These are phyloP conservation scores for Phoenix dactylifera DNA, from an alignment of 176 grass and related monocot genomes.

Conservation along the genomic window DNA sequence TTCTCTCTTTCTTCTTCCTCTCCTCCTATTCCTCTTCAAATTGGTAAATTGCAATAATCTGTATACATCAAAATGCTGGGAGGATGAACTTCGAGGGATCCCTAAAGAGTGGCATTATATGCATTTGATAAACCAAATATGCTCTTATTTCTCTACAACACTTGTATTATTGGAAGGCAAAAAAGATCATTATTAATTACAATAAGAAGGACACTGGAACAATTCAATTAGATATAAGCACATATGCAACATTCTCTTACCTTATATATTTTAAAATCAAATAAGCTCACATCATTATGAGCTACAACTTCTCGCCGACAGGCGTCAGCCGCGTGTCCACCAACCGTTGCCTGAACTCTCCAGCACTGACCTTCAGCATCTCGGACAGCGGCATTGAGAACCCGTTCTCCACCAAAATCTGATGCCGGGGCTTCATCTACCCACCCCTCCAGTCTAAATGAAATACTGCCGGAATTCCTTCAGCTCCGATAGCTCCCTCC, in stretches of 20 bases:
- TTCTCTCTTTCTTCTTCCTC: no score
- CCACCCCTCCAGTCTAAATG: slow-evolving; percentile 13
- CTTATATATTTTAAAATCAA: background rate
- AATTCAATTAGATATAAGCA: no score
- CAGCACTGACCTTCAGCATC: slow-evolving; percentile 22
- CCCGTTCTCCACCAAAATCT: slow-evolving; percentile 8
- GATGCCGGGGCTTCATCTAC: slow-evolving; percentile 18
- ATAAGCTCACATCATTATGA: background rate
- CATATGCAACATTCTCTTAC: background rate
- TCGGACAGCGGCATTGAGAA: slow-evolving; percentile 7
- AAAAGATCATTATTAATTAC: no score
- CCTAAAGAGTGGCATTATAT: no score
- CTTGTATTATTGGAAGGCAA: no score
- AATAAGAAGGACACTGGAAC: no score
- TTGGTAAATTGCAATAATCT: no score
- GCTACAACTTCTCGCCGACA: background rate
- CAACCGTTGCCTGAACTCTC: slow-evolving; percentile 10
- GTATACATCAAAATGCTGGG: no score
- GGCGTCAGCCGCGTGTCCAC: slow-evolving; percentile 1
- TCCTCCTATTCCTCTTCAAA: no score
- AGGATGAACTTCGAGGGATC: no score
- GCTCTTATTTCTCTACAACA: no score
- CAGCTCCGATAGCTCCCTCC: slow-evolving; percentile 15
- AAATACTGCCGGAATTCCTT: slow-evolving; percentile 22
- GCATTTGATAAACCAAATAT: no score